Percentiles rank a stretch among this genome's conserved stretches.
These are phyloP conservation scores for Phytophthora cactorum DNA, from an alignment of 352 stramenopile species.

Conservation along the genomic window DNA sequence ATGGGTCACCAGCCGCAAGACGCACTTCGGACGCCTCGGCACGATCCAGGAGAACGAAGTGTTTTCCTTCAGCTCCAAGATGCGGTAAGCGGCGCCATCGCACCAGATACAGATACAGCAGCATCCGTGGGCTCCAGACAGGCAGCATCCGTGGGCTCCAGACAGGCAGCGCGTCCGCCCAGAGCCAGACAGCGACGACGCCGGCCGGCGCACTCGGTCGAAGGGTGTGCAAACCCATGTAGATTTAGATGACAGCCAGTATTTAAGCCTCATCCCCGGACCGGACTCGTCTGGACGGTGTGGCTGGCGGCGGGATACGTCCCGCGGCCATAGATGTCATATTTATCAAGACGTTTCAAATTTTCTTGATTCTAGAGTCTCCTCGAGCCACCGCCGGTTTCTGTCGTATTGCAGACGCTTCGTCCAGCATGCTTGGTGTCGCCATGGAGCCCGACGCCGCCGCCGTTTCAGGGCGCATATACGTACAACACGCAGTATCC, in stretches of 20 bases:
- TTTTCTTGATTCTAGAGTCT: conserved; percentile 8
- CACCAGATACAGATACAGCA: conserved; percentile 7
- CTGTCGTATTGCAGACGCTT: neutral
- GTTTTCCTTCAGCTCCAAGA: conserved; percentile 70
- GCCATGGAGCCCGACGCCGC: neutral
- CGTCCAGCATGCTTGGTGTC: conserved; percentile 1
- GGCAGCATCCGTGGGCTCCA: conserved; percentile 1
- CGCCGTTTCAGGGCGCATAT: conserved; percentile 13
- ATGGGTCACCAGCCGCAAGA: conserved; percentile 69
- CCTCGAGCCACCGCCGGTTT: neutral
- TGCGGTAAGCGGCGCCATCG: conserved; percentile 40
- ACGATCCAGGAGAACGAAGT: conserved; percentile 77
- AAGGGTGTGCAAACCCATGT: conserved; percentile 32
- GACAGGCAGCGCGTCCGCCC: conserved; percentile 1
- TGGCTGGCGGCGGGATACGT: conserved; percentile 9
- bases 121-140: neutral
- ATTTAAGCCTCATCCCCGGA: conserved; percentile 34
- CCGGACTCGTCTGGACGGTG: conserved; percentile 20
- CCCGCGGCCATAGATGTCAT: conserved; percentile 33
- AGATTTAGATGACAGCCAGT: conserved; percentile 38
- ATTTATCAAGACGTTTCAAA: conserved; percentile 45
- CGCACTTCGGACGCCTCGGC: conserved; percentile 68
- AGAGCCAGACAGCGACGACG: neutral
- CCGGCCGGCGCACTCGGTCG: conserved; percentile 23
- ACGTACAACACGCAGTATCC: conserved; percentile 22